These are phyloP conservation scores for Russula vinacea DNA, from an alignment of 768 basidiomycete genomes.

Conservation along the genomic window DNA sequence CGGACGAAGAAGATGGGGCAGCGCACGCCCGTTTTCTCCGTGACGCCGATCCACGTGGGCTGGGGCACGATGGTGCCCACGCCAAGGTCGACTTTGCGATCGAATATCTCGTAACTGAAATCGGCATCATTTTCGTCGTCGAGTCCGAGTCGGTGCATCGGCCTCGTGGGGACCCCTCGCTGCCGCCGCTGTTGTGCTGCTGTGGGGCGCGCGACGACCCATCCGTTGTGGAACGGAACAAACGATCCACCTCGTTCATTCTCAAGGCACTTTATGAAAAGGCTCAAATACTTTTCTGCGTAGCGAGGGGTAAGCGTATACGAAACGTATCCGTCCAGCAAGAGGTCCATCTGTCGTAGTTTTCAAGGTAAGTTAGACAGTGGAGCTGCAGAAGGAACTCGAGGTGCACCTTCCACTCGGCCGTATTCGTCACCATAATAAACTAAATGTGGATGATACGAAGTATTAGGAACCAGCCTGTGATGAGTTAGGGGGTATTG, in stretches of 20 bases:
- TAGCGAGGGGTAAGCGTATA: slow-evolving; percentile 1
- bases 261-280: slow-evolving; percentile 9
- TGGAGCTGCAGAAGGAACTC: no score
- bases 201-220: neutral
- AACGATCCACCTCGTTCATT: neutral
- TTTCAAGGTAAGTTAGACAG: neutral
- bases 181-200: no score
- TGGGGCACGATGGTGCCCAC: slow-evolving; percentile 20
- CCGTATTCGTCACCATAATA: neutral
- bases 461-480: neutral
- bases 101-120: neutral
- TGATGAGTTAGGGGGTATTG: neutral
- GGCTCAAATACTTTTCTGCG: slow-evolving; percentile 3
- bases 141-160: neutral
- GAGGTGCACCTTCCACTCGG: neutral
- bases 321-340: slow-evolving; percentile 15
- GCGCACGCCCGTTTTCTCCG: neutral
- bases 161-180: neutral
- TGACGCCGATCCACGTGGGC: slow-evolving; percentile 10
- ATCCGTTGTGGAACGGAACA: neutral
- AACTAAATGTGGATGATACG: neutral
- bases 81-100: slow-evolving; percentile 8
- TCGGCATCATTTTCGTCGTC: neutral
- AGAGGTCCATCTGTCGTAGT: slow-evolving; percentile 3
- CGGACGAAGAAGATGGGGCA: slow-evolving; percentile 13